A percentile compares a stretch with the other conserved stretches of the same genome.
phyloP scores from a whole-genome alignment of 495 filamentous ascomycete species.

The Bacidia gigantensis region DNA sequence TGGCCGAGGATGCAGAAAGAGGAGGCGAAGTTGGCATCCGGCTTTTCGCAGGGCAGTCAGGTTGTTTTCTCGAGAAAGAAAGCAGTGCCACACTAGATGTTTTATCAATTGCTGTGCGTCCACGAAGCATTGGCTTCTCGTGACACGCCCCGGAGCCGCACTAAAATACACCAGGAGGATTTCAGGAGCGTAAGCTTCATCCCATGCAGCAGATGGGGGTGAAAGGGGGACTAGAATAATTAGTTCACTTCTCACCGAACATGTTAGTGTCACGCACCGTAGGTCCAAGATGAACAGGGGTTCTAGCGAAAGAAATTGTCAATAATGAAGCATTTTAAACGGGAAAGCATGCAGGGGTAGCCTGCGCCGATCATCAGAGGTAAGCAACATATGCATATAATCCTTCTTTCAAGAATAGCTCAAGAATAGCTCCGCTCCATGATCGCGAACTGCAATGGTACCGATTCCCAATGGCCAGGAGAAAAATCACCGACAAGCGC shows the following conservation, averaged over 20 bases:
- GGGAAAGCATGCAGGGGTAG: not conserved
- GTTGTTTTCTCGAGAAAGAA: not conserved
- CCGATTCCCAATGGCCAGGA: not conserved
- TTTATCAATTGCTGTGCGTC: not conserved
- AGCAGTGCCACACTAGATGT: slow-evolving; percentile 2
- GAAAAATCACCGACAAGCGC: not conserved
- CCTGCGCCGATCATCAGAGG: not conserved
- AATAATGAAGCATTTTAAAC: not conserved
- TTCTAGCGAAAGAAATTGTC: not conserved
- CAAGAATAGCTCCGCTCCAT: not conserved
- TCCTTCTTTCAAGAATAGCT: too few species aligned
- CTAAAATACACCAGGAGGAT: too few species aligned
- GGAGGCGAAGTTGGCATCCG: slow-evolving; percentile 1
- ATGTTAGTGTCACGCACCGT: not conserved
- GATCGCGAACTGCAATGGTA: not conserved
- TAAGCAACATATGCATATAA: not conserved
- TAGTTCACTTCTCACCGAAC: not conserved
- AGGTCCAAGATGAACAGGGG: not conserved
- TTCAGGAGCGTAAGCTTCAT: too few species aligned
- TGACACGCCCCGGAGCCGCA: not conserved
- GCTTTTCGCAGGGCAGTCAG: slow-evolving; percentile 1
- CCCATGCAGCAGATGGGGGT: too few species aligned
- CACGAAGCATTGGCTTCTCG: not conserved
- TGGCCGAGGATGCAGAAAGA: not conserved
- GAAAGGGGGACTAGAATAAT: too few species aligned